Evolutionary conservation across 257 asterid species (phyloP).

Genomic region (Datura wrightii): DNA sequence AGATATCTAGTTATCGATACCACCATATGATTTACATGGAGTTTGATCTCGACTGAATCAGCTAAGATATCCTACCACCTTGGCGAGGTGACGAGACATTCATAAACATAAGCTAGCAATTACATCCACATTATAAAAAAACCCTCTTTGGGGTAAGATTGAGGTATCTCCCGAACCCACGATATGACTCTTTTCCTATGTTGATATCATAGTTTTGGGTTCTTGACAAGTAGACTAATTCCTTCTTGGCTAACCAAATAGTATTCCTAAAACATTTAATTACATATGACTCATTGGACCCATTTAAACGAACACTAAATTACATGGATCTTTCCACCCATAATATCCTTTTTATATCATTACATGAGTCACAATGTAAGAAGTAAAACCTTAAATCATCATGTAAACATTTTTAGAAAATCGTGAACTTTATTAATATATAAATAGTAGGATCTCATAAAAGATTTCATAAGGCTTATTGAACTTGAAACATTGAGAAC

Average conservation of each 20-base stretch:
- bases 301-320: neutral
- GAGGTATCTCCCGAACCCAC: neutral
- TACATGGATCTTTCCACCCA: neutral
- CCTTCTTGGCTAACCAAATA: neutral
- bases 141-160: constrained; percentile 12
- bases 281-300: neutral
- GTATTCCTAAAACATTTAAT: neutral
- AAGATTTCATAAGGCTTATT: neutral
- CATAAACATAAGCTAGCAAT: neutral
- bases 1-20: neutral
- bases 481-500: too few relatives aligned
- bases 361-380: neutral
- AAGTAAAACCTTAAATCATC: neutral
- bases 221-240: neutral
- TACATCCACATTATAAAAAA: neutral
- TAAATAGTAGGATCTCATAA: neutral
- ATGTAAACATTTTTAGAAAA: neutral
- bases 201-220: neutral
- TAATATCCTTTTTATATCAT: neutral
- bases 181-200: neutral
- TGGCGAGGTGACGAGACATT: neutral
- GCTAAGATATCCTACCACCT: neutral
- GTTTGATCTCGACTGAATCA: neutral
- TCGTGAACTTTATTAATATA: neutral
- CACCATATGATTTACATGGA: neutral